These are phyloP conservation scores for Fusarium brevicatenulatum DNA, from an alignment of 2,329 filamentous ascomycete species.

Conservation along the genomic window DNA sequence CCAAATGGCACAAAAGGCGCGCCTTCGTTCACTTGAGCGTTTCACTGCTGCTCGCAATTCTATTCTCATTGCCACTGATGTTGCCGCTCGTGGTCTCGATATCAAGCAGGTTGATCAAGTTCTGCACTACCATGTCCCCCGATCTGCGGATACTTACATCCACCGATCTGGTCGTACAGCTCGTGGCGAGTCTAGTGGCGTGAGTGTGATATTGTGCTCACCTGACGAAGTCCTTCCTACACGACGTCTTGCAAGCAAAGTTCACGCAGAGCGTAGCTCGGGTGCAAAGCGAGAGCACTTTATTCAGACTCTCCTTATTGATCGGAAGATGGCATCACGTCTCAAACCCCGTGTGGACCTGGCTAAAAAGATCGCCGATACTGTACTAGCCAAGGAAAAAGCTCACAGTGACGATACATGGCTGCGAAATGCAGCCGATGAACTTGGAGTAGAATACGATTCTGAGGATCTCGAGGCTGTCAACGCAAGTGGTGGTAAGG, in stretches of 20 bases:
- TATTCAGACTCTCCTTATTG: slow-evolving; percentile 84
- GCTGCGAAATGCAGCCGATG: slow-evolving; percentile 85
- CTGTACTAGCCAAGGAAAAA: slow-evolving; percentile 86
- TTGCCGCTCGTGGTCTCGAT: slow-evolving; percentile 92
- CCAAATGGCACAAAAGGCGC: slow-evolving; percentile 95
- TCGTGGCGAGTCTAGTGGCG: slow-evolving; percentile 79
- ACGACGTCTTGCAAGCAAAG: slow-evolving; percentile 84
- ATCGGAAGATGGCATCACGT: slow-evolving; percentile 79
- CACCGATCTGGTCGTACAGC: slow-evolving; percentile 95
- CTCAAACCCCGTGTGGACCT: slow-evolving; percentile 81
- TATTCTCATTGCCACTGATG: slow-evolving; percentile 91
- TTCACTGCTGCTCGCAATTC: slow-evolving; percentile 75
- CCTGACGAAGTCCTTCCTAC: slow-evolving; percentile 92
- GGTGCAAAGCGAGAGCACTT: slow-evolving; percentile 66
- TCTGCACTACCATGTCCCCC: slow-evolving; percentile 94
- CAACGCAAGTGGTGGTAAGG: slow-evolving; percentile 70
- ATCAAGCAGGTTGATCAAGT: slow-evolving; percentile 91
- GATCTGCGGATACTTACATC: slow-evolving; percentile 91
- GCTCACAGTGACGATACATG: slow-evolving; percentile 84
- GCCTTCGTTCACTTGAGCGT: slow-evolving; percentile 89
- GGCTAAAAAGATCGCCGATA: slow-evolving; percentile 88
- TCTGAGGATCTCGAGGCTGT: slow-evolving; percentile 88
- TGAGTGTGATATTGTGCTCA: slow-evolving; percentile 87
- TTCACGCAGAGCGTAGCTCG: slow-evolving; percentile 72
- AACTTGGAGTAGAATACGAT: slow-evolving; percentile 94